Evolutionary conservation across 169 alveolate genomes (phyloP).

Genomic region (Fabrea salina): DNA sequence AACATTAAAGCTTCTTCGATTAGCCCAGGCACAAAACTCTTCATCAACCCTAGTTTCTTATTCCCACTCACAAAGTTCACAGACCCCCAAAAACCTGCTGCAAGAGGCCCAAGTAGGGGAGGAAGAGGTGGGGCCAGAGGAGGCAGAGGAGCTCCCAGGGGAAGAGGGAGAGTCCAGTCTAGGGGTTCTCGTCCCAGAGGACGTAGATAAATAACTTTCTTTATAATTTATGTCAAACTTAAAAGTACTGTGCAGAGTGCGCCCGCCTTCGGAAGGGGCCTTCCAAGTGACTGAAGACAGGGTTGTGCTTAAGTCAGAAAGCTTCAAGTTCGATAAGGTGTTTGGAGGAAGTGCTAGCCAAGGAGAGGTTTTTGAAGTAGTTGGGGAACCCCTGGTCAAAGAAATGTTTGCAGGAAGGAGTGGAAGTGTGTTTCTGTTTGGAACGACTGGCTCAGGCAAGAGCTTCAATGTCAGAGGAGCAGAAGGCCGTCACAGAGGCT

Average conservation of each 20-base stretch:
- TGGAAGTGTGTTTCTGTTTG: constrained; percentile 2
- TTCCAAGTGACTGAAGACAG: neutral
- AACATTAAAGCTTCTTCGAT: constrained; percentile 51
- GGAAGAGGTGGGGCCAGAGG: constrained; percentile 34
- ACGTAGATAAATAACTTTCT: neutral
- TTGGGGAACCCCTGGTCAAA: neutral
- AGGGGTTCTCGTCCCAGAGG: constrained; percentile 11
- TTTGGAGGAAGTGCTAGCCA: neutral
- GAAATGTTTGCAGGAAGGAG: neutral
- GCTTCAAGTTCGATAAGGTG: neutral
- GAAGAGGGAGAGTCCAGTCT: neutral
- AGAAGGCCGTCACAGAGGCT: constrained; percentile 8
- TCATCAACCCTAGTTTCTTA: constrained; percentile 47
- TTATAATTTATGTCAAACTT: no score
- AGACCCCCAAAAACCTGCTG: constrained; percentile 33
- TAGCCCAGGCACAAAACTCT: constrained; percentile 52
- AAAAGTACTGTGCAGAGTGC: constrained; percentile 14
- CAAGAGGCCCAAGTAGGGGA: constrained; percentile 40
- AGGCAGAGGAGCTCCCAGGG: neutral
- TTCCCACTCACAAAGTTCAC: constrained; percentile 49
- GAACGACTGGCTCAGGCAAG: constrained; percentile 30
- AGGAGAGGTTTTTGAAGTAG: neutral
- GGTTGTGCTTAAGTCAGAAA: neutral
- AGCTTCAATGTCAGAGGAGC: constrained; percentile 23
- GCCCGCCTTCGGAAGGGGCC: neutral